Base-by-base conservation (phyloP, 2,329 filamentous ascomycete species). In the Nemania sp. region DNA sequence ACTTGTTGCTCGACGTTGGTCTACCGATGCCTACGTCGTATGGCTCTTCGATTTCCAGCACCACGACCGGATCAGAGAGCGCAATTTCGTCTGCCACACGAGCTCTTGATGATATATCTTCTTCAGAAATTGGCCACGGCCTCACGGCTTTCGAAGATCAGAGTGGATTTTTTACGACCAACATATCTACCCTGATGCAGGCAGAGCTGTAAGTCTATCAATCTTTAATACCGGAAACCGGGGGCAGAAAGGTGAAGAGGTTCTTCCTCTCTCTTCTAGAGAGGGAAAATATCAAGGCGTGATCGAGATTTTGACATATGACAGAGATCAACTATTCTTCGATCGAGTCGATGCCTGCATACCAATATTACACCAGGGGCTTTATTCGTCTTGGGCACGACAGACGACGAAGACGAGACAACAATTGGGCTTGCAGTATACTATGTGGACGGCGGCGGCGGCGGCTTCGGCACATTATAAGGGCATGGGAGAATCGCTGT, bases 311-410 rank as follows among this genome's bases (percentile, higher is more conserved):
- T 21, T 57, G 20, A 57, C 48, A 4, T 18, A 11, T 7, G 13
- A 7, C 39, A 60, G 57, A 39, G 57, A 60, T 47, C 51, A 55
- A n/a, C 40, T 60, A 12, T 60, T 55, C 39, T 60, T 60, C 6
- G 57, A 55, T 34, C 45, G 57, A 2, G 51, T 60, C 20, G 45
- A 60, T 9, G 42, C 46, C 4, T 60, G 51, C 12, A 60, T 55
- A 46, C 57, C 57, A 6, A 54, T 60, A 13, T 25, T 60, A n/a
- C 51, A 60, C 29, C 57, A 51, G 13, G 45, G 57, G 17, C 39
- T 34, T 17, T 60, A 60, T 40, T 51, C 47, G 5, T 60, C 51
- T 13, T 55, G 51, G 57, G 51, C 57, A 29, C 51, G 47, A 32
- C 52, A 54, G 34, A 37, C 57, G 29, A 54, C 39, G 5, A 59